Conservation (phyloP, 1,284 basidiomycete genomes). For the Sporisorium iseilematis-ciliati region DNA sequence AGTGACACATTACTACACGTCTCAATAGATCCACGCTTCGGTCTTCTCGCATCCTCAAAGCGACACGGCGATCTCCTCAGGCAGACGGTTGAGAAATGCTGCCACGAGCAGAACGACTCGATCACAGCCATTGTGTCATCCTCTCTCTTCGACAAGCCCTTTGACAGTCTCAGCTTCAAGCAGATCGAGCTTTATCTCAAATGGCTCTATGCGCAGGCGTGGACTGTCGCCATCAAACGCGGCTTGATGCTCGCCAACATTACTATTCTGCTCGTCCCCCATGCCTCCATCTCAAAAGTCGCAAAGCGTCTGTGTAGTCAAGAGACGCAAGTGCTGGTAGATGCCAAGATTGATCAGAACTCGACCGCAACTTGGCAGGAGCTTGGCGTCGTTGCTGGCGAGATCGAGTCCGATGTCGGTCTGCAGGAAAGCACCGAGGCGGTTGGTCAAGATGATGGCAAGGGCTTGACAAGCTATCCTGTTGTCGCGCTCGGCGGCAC, state of each 20-base stretch:
- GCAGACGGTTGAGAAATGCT: constrained; percentile 26
- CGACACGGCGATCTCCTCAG: constrained; percentile 45
- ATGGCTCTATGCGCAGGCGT: constrained; percentile 61
- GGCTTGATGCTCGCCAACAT: constrained; percentile 56
- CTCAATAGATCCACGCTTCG: constrained; percentile 15
- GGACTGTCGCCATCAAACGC: constrained; percentile 55
- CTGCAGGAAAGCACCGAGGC: constrained; percentile 6
- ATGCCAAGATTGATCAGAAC: constrained; percentile 5
- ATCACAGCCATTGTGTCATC: constrained; percentile 41
- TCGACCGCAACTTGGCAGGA: constrained; percentile 12
- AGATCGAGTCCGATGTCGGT: constrained; percentile 15
- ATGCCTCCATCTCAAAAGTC: constrained; percentile 8
- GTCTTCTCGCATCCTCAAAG: constrained; percentile 29
- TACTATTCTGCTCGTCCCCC: constrained; percentile 53
- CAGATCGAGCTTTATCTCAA: constrained; percentile 61
- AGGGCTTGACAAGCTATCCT: constrained; percentile 29
- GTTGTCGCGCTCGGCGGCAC: constrained; percentile 78
- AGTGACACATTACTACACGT: constrained; percentile 20
- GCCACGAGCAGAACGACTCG: constrained; percentile 23
- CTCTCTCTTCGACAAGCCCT: constrained; percentile 30
- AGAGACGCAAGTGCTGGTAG: constrained; percentile 18
- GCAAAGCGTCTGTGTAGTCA: constrained; percentile 6
- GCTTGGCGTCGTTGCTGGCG: not conserved
- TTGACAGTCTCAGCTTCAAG: constrained; percentile 36
- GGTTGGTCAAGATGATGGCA: constrained; percentile 37